Conservation (phyloP, 2,329 filamentous ascomycete genomes). For the Phyllachora maydis region DNA sequence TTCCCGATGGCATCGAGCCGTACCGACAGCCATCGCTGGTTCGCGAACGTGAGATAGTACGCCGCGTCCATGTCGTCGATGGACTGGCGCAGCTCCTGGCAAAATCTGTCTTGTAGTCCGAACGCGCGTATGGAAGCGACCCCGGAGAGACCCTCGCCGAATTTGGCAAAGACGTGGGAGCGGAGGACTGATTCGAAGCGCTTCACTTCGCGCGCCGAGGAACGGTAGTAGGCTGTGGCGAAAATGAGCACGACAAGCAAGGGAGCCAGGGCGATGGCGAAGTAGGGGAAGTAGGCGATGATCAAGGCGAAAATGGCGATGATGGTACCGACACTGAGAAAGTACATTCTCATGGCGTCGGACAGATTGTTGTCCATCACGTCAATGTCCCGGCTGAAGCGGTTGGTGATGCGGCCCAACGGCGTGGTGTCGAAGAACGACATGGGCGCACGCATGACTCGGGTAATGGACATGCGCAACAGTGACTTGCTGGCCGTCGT, state of each 20-base stretch:
- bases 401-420: conserved; percentile 84
- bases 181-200: conserved; percentile 80
- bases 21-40: conserved; percentile 81
- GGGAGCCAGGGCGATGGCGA: conserved; percentile 38
- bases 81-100: conserved; percentile 42
- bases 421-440: conserved; percentile 96
- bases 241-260: conserved; percentile 62
- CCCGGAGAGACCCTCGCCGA: conserved; percentile 71
- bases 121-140: conserved; percentile 79
- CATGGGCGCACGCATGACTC: conserved; percentile 57
- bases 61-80: conserved; percentile 88
- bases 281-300: conserved; percentile 90
- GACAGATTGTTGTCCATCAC: conserved; percentile 89
- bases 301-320: conserved; percentile 71
- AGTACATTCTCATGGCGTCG: conserved; percentile 84
- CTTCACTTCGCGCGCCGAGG: conserved; percentile 86
- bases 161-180: conserved; percentile 75
- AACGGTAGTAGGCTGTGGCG: conserved; percentile 70
- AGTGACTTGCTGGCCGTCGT: conserved; percentile 68
- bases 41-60: conserved; percentile 88
- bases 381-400: conserved; percentile 87
- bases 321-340: conserved; percentile 68
- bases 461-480: conserved; percentile 58
- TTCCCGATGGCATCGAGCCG: conserved; percentile 74
- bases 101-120: conserved; percentile 58